Percentiles rank a stretch among this genome's conserved stretches.
These are phyloP conservation scores for Coniosporium tulheliwenetii DNA, from an alignment of 2,329 filamentous ascomycete species.

Conservation along the genomic window DNA sequence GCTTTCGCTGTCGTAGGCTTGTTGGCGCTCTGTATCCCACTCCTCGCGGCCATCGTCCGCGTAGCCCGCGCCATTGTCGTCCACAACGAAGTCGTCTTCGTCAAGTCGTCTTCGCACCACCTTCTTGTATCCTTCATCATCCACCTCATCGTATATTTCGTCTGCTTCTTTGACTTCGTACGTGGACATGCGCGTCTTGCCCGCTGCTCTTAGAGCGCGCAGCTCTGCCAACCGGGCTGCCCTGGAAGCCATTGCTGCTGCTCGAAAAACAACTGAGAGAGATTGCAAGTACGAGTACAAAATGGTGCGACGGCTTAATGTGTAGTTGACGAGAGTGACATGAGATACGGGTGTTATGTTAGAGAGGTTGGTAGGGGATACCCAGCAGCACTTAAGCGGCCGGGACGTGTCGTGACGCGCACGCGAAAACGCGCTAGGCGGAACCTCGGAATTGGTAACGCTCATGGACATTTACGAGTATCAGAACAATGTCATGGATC, in stretches of 20 bases:
- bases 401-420: too few relatives aligned
- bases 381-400: too few relatives aligned
- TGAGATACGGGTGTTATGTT: too few relatives aligned
- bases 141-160: conserved; percentile 86
- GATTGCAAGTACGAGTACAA: background rate
- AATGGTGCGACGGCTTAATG: background rate
- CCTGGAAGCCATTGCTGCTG: conserved; percentile 3
- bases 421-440: too few relatives aligned
- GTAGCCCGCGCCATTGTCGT: conserved; percentile 95
- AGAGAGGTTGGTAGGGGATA: too few relatives aligned
- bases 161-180: conserved; percentile 78
- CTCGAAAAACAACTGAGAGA: background rate
- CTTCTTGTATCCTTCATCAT: conserved; percentile 95
- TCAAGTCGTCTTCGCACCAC: conserved; percentile 79
- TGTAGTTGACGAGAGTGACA: too few relatives aligned
- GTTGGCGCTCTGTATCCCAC: conserved; percentile 58
- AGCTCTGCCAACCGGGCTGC: conserved; percentile 50
- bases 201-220: conserved; percentile 66
- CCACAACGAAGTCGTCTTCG: conserved; percentile 93
- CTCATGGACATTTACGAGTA: too few relatives aligned
- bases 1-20: conserved; percentile 57
- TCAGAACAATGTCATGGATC: too few relatives aligned
- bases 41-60: conserved; percentile 93
- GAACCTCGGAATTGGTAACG: too few relatives aligned
- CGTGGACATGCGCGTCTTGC: conserved; percentile 77